A percentile compares a stretch with the other conserved stretches of the same genome.
phyloP scores from a whole-genome alignment of 768 basidiomycete genomes.

The Kwoniella sp. region DNA sequence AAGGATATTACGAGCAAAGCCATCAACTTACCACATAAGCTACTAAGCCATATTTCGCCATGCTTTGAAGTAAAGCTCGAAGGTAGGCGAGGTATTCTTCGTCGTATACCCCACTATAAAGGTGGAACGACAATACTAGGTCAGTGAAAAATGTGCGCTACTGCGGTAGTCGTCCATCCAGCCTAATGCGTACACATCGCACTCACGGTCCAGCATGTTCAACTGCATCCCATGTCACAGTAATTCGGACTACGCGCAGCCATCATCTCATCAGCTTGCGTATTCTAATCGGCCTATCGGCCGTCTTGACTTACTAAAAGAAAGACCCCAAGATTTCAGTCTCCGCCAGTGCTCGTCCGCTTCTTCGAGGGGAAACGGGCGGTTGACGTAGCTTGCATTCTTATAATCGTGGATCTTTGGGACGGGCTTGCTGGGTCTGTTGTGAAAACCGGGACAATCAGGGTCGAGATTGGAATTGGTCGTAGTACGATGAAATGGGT shows the following conservation, averaged over 20 bases:
- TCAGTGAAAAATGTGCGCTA: not conserved
- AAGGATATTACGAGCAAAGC: constrained; percentile 50
- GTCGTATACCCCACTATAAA: constrained; percentile 64
- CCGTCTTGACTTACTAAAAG: constrained; percentile 79
- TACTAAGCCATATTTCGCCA: constrained; percentile 46
- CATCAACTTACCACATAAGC: constrained; percentile 59
- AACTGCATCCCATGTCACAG: constrained; percentile 95
- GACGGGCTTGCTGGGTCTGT: constrained; percentile 23
- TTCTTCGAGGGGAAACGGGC: constrained; percentile 87
- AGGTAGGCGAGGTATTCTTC: constrained; percentile 79
- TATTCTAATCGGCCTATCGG: not conserved
- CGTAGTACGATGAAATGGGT: too few relatives aligned
- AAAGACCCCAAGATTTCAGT: constrained; percentile 81
- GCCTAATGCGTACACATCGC: too few relatives aligned
- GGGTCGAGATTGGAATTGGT: too few relatives aligned
- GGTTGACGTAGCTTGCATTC: constrained; percentile 68
- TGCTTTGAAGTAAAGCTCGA: constrained; percentile 60
- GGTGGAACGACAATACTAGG: too few relatives aligned
- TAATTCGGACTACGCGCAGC: constrained; percentile 70
- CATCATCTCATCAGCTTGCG: not conserved
- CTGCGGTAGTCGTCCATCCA: not conserved
- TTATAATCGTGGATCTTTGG: constrained; percentile 25
- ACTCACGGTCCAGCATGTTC: constrained; percentile 91
- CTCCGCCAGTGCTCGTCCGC: constrained; percentile 81
- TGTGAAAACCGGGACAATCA: too few relatives aligned